These are phyloP conservation scores for Pseudogymnoascus sp. DNA, from an alignment of 2,329 filamentous ascomycete genomes.

Conservation along the genomic window DNA sequence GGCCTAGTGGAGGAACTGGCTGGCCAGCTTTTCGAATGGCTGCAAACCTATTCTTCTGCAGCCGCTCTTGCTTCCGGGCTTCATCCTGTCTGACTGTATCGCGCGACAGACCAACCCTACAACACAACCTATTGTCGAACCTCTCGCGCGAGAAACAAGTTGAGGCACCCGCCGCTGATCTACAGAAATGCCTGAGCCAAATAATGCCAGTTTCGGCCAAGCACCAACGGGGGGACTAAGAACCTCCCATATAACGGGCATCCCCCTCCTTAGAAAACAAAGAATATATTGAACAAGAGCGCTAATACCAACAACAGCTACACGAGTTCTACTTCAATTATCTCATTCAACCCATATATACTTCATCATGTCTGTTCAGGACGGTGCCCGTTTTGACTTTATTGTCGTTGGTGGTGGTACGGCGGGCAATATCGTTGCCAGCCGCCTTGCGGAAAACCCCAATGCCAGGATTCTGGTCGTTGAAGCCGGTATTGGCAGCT, in stretches of 20 bases:
- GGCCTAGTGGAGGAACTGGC: too few species aligned
- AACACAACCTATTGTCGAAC: background rate
- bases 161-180: background rate
- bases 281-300: background rate
- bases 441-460: constrained; percentile 38
- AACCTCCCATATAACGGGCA: background rate
- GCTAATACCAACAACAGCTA: background rate
- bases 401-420: constrained; percentile 56
- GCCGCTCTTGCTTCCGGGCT: too few species aligned
- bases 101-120: background rate
- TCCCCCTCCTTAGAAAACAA: background rate
- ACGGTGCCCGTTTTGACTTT: constrained; percentile 42
- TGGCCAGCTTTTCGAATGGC: too few species aligned
- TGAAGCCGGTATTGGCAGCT: constrained; percentile 31
- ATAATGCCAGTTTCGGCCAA: background rate
- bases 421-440: constrained; percentile 47
- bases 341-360: constrained; percentile 11
- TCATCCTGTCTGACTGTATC: background rate
- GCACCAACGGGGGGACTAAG: background rate
- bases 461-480: constrained; percentile 40
- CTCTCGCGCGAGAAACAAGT: background rate
- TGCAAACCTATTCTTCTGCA: too few species aligned
- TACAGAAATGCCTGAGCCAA: background rate
- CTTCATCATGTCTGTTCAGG: constrained; percentile 16
- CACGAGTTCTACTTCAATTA: background rate